A percentile compares a stretch with the other conserved stretches of the same genome.
Conservation (phyloP, 768 basidiomycete genomes). For the Phanerodontia chrysosporium region DNA sequence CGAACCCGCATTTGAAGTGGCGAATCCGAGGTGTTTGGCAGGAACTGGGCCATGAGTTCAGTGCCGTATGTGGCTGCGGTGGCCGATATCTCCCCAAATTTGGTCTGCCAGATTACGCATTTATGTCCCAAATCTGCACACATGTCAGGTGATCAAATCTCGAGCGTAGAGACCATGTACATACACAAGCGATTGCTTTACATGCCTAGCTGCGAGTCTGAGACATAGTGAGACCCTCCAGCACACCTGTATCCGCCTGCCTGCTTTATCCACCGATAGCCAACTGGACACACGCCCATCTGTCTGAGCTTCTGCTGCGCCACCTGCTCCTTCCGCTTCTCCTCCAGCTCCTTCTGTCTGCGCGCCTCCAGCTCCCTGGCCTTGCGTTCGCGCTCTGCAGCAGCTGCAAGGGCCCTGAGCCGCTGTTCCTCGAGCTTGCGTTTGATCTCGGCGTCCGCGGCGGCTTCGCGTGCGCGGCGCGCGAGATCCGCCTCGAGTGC, state of each 20-base stretch:
- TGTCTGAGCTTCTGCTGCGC: constrained; percentile 37
- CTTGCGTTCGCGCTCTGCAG: constrained; percentile 18
- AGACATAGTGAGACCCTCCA: constrained; percentile 41
- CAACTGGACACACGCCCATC: constrained; percentile 48
- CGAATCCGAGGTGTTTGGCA: too few species aligned
- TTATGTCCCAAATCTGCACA: too few species aligned
- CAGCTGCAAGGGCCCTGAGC: background rate
- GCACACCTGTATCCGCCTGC: constrained; percentile 40
- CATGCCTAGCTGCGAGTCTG: constrained; percentile 25
- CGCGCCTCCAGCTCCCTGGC: constrained; percentile 23
- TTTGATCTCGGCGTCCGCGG: background rate
- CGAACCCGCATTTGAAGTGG: too few species aligned
- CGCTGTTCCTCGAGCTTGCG: background rate
- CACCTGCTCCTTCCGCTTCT: constrained; percentile 35
- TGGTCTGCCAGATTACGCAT: too few species aligned
- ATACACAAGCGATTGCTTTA: too few species aligned
- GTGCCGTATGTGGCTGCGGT: too few species aligned
- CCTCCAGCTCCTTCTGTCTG: constrained; percentile 25
- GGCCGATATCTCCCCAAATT: too few species aligned
- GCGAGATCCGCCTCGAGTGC: constrained; percentile 5
- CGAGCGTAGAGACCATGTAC: too few species aligned
- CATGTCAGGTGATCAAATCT: too few species aligned
- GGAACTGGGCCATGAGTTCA: too few species aligned
- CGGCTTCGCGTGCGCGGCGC: background rate
- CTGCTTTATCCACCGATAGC: constrained; percentile 42